Conservation (phyloP, 305 asterid genomes). For the Striga hermonthica region DNA sequence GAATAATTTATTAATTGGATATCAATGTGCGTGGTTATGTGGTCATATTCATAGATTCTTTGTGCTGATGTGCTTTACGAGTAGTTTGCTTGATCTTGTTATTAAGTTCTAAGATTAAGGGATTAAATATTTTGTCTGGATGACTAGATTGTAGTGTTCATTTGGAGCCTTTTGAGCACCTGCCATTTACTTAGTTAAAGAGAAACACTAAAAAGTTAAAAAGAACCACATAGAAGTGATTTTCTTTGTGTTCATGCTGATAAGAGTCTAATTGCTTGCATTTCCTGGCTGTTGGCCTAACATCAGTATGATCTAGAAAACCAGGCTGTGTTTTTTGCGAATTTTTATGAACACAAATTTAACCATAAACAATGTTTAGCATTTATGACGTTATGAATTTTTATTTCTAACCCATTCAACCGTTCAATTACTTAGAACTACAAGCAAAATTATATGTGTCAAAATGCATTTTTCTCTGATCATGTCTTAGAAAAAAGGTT, state of each 20-base stretch:
- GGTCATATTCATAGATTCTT: neutral
- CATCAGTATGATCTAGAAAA: too few species aligned
- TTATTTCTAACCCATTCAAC: constrained; percentile 5
- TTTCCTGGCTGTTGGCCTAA: too few species aligned
- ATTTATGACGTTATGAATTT: constrained; percentile 1
- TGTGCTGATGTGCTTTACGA: neutral
- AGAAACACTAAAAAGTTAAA: neutral
- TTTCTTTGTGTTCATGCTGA: neutral
- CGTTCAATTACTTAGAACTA: neutral
- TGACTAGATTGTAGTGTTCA: neutral
- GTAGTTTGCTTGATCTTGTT: neutral
- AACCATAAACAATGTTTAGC: neutral
- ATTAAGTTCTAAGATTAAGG: too few species aligned
- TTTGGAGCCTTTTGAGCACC: neutral
- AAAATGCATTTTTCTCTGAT: constrained; percentile 1
- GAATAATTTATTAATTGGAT: too few species aligned
- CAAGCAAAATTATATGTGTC: neutral
- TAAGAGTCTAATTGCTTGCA: neutral
- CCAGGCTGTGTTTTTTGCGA: too few species aligned
- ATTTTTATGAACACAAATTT: too few species aligned
- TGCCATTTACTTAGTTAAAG: neutral
- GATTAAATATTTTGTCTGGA: neutral
- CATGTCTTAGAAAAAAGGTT: neutral
- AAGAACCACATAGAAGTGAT: neutral
- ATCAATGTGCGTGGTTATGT: neutral